Evolutionary conservation across 2,329 filamentous ascomycete genomes (phyloP), one percentile per base, ranked within the genome.

Genomic region (Pyrenophora teres): DNA sequence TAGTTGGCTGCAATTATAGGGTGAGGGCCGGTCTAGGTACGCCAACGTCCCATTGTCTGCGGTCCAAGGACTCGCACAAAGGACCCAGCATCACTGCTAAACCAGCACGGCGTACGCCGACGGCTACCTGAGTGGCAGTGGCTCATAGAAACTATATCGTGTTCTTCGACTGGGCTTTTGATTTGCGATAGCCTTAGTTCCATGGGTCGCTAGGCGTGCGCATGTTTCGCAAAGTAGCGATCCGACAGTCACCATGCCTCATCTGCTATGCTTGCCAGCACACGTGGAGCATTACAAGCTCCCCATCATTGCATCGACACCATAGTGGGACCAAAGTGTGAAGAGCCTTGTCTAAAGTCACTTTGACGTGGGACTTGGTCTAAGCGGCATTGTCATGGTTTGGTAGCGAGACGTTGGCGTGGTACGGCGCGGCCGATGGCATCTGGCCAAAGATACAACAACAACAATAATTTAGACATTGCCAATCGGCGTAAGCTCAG

Each of bases 371-470:
- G 13, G 27, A 37, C 36, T 48, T 53, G 31, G 32, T 49, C 50
- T 21, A 44, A 16, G 36, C 37, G 23, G 27, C 16, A 39, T 36
- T 31, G 43, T 31, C 43, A 27, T 49, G 53, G 13, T 36, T 50
- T 40, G 67, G 68, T 72, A 71, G 61, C 69, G 65, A 71, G 56
- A 42, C 45, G 58, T 56, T 64, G 58, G 63, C 56, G 64, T 70
- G 50, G 63, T 62, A 67, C 67, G 60, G 67, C 38, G 61, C 64
- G 63, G 64, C 65, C 66, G 68, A 71, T 67, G 54, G 55, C 57
- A 62, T 64, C 64, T 59, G 50, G 27, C 39, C 21, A 42, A 45
- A 53, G 40, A 44, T 49, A 45, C 44, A 49, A 47, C 36, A 42
- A 35, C 37, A 54, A 46, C 19, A 45, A 33, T n/a, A 45, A 33